phyloP scores from a whole-genome alignment of 768 basidiomycete genomes.

The Postia placenta region DNA sequence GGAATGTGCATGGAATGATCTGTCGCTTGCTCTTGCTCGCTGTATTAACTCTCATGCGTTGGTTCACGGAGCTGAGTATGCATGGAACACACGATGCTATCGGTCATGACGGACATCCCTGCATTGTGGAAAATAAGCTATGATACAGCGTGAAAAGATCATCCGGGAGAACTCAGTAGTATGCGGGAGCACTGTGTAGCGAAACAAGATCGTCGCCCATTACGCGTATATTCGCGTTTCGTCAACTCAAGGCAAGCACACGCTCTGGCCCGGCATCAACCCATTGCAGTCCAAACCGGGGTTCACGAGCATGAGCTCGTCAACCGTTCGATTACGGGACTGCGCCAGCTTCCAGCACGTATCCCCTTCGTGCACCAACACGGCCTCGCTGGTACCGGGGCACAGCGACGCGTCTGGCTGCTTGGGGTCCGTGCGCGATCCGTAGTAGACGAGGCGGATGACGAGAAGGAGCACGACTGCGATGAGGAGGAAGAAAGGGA shows the following conservation, averaged over 20 bases:
- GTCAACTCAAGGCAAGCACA: constrained; percentile 43
- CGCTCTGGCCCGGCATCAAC: constrained; percentile 50
- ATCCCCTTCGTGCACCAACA: constrained; percentile 52
- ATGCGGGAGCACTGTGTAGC: background rate
- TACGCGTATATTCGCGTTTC: background rate
- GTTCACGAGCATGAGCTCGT: constrained; percentile 48
- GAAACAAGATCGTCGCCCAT: background rate
- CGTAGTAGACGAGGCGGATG: constrained; percentile 47
- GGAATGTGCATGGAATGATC: too few relatives aligned
- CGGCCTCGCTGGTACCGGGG: constrained; percentile 24
- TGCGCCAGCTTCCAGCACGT: constrained; percentile 60
- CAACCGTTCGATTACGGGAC: constrained; percentile 41
- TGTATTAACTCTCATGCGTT: too few relatives aligned
- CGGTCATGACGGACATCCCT: too few relatives aligned
- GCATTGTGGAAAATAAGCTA: too few relatives aligned
- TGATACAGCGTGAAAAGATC: background rate
- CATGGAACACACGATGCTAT: too few relatives aligned
- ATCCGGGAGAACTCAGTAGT: background rate
- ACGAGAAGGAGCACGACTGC: constrained; percentile 56
- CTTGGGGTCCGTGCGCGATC: constrained; percentile 31
- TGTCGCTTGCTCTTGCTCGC: too few relatives aligned
- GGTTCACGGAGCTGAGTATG: too few relatives aligned
- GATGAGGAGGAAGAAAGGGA: constrained; percentile 69
- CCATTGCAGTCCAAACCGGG: constrained; percentile 47
- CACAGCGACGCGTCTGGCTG: constrained; percentile 19